Evolutionary conservation across 129 eudicot species (phyloP).

Genomic region (Apium graveolens): DNA sequence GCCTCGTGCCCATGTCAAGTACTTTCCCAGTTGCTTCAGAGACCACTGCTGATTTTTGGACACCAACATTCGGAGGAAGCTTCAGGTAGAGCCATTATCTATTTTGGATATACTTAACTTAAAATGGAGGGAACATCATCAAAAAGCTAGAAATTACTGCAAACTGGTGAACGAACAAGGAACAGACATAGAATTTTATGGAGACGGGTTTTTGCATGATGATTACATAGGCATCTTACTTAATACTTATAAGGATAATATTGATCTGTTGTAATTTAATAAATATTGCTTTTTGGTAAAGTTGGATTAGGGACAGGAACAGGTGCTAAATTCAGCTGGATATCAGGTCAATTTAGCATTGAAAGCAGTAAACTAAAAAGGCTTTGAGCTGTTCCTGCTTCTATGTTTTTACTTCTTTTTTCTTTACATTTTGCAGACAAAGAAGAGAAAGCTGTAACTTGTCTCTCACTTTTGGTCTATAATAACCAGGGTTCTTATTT

Average conservation of each 20-base stretch:
- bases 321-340: constrained; percentile 51
- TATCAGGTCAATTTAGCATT: constrained; percentile 39
- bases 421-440: not conserved
- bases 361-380: not conserved
- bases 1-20: constrained; percentile 87
- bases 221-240: constrained; percentile 31
- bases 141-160: not conserved
- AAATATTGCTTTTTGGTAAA: not conserved
- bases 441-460: not conserved
- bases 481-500: not conserved
- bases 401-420: constrained; percentile 12
- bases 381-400: constrained; percentile 41
- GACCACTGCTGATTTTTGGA: constrained; percentile 66
- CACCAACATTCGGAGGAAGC: constrained; percentile 62
- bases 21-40: constrained; percentile 74
- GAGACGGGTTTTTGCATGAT: constrained; percentile 2
- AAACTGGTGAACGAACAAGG: constrained; percentile 14
- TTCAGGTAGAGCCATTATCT: constrained; percentile 47
- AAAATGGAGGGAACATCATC: constrained; percentile 21
- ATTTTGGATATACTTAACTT: not conserved
- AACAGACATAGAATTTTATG: constrained; percentile 13
- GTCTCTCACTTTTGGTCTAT: constrained; percentile 12
- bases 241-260: not conserved
- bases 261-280: constrained; percentile 3
- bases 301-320: constrained; percentile 44